Evolutionary conservation across 179 eudicot species (phyloP).

Genomic region (Drosera spatulata): DNA sequence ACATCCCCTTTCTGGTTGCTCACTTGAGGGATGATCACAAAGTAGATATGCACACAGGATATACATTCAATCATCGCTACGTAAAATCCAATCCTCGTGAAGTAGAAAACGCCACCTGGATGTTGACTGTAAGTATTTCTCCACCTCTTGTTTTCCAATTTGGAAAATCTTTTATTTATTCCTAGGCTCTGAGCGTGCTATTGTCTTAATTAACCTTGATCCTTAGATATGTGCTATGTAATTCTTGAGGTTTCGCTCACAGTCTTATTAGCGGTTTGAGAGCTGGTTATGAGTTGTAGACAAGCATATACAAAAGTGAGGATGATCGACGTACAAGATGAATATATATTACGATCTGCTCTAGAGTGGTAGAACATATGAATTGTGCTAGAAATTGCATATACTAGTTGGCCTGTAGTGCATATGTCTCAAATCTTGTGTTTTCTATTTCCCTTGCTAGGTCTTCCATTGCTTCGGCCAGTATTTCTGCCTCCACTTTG

Average conservation of each 20-base stretch:
- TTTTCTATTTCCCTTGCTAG: slow-evolving; percentile 11
- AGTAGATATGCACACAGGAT: slow-evolving; percentile 22
- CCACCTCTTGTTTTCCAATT: neutral
- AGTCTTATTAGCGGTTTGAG: neutral
- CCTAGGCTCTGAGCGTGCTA: neutral
- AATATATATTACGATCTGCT: no score
- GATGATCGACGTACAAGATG: no score
- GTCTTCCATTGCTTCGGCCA: slow-evolving; percentile 45
- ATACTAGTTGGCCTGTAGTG: neutral
- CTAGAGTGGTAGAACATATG: no score
- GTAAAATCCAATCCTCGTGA: slow-evolving; percentile 88
- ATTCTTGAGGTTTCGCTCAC: neutral
- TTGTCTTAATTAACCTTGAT: neutral
- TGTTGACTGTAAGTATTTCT: slow-evolving; percentile 70
- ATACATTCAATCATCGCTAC: slow-evolving; percentile 86
- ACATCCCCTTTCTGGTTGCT: slow-evolving; percentile 52
- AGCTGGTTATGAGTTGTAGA: neutral
- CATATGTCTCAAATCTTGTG: neutral
- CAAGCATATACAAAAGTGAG: no score
- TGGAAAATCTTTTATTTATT: neutral
- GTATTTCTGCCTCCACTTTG: no score
- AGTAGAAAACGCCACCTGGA: slow-evolving; percentile 94
- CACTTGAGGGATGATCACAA: slow-evolving; percentile 77
- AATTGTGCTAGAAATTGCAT: no score
- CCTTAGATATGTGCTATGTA: neutral